Base-by-base conservation (phyloP, 805 yeast genomes). In the Candida nitratophila region DNA sequence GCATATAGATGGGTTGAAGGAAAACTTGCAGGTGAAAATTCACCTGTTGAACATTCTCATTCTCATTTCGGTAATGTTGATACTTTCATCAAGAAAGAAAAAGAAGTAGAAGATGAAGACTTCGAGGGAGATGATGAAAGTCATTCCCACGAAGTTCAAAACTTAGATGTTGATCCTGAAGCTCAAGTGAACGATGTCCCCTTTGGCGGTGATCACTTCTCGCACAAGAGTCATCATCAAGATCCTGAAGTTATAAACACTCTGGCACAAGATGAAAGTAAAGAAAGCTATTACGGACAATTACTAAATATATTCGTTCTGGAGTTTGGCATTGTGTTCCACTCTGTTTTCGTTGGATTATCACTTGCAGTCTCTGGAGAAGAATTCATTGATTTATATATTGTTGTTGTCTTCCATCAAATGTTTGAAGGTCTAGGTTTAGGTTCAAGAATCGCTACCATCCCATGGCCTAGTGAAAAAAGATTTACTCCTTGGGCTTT, bases 371-470 rank as follows among this genome's bases (percentile, higher is more conserved):
- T 84, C 16, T 70, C 93, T 4, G 93, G 90, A 40, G 83, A 77
- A 2, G 91, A 83, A 58, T 86, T 86, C 57, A 74, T 69, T 46
- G 74, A 86, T 6, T 66, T 86, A 41, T 86, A 83, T 61, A 73
- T 83, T 49, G 96, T 75, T n/a, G 50, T 74, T 37, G 76, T 81
- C 4, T 79, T 78, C 70, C 89, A 87, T 60, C 96, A 86, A 63
- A 70, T 81, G 69, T 86, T 86, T 57, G 96, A 86, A 65, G 96
- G 95, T 41, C 70, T 87, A 40, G 96, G 95, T 47, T 68, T 87
- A 50, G 95, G 95, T 21, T 74, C 91, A 9, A 76, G 95, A 61
- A 70, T 84, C 32, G 83, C 88, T 1, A 71, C 70, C 27, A 69
- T 77, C 1, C 59, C 63, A 31, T 71, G 76, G 76, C 70, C 73